Evolutionary conservation across 768 basidiomycete species (phyloP).

Genomic region (Sistotremastrum niveocremeum): DNA sequence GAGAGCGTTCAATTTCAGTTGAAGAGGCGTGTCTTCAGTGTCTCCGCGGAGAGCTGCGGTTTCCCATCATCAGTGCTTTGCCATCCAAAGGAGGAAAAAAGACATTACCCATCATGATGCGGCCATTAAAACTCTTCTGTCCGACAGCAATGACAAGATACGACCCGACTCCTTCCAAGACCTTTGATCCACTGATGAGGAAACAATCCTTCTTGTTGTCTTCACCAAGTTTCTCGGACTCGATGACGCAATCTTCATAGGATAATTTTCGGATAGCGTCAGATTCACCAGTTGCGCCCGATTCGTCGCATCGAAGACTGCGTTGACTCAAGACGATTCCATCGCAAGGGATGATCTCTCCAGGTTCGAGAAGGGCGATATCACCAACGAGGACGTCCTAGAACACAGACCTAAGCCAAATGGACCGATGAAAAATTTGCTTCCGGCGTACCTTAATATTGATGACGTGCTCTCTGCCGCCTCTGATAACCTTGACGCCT

Average conservation of each 20-base stretch:
- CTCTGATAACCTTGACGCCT: conserved; percentile 69
- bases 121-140: conserved; percentile 84
- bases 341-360: conserved; percentile 92
- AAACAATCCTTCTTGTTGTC: conserved; percentile 76
- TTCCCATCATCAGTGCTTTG: conserved; percentile 1
- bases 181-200: conserved; percentile 81
- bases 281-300: conserved; percentile 91
- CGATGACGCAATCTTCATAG: conserved; percentile 55
- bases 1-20: conserved; percentile 84
- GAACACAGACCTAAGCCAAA: conserved; percentile 15
- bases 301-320: conserved; percentile 92
- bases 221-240: conserved; percentile 16
- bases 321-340: conserved; percentile 89
- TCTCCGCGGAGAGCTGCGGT: conserved; percentile 69
- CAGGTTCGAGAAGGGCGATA: conserved; percentile 82
- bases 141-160: conserved; percentile 93
- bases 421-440: conserved; percentile 7
- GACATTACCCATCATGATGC: conserved; percentile 89
- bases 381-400: conserved; percentile 92
- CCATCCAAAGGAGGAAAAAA: background rate
- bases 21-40: conserved; percentile 81
- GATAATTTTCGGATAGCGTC: conserved; percentile 85
- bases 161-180: conserved; percentile 84
- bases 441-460: conserved; percentile 56
- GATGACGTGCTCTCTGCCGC: conserved; percentile 54